phyloP scores from a whole-genome alignment of 1,284 basidiomycete genomes.

The Puccinia coronata region DNA sequence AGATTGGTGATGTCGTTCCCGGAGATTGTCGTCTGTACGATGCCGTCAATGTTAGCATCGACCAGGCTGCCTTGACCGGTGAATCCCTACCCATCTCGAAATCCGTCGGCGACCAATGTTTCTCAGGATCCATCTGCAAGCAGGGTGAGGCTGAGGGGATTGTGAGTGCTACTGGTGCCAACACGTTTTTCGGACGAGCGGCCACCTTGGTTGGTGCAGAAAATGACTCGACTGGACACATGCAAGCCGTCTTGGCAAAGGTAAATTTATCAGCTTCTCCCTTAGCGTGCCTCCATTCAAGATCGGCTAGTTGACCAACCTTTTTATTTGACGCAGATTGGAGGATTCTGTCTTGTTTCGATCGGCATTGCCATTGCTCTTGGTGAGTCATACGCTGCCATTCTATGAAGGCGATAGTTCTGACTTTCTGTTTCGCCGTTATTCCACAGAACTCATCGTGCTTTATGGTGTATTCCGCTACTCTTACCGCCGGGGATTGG shows the following conservation, averaged over 20 bases:
- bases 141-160: constrained; percentile 97
- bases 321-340: constrained; percentile 94
- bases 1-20: no score
- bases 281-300: not conserved
- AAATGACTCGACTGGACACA: constrained; percentile 91
- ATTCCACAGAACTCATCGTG: constrained; percentile 74
- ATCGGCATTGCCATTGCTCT: constrained; percentile 63
- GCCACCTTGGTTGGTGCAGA: constrained; percentile 94
- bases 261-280: not conserved
- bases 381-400: constrained; percentile 11
- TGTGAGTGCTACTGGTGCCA: constrained; percentile 94
- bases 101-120: constrained; percentile 70
- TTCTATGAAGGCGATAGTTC: constrained; percentile 56
- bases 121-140: constrained; percentile 85
- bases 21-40: no score
- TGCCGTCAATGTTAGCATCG: no score
- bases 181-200: constrained; percentile 64
- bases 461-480: constrained; percentile 85
- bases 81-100: constrained; percentile 85
- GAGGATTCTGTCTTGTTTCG: constrained; percentile 88
- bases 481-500: constrained; percentile 85
- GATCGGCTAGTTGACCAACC: constrained; percentile 70
- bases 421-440: constrained; percentile 69
- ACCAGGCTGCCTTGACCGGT: constrained; percentile 93
- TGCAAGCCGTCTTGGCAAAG: constrained; percentile 62